Conservation (phyloP, 2,329 filamentous ascomycete species). For the Colletotrichum noveboracense region DNA sequence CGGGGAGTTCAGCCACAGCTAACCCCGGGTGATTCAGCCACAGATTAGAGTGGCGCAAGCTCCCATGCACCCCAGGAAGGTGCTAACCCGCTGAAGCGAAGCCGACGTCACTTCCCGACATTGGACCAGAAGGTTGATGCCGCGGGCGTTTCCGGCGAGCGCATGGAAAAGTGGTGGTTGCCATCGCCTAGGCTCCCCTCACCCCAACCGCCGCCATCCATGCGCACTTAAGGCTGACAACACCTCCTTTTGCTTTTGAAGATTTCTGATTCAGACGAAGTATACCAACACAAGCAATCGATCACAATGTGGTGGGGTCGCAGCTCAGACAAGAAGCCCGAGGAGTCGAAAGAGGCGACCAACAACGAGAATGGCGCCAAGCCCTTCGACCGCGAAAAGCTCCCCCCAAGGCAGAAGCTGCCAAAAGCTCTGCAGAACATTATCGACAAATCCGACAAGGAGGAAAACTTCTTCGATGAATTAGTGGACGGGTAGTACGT, state of each 20-base stretch:
- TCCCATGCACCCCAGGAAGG: not conserved
- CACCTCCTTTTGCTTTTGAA: not conserved
- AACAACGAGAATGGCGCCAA: conserved; percentile 25
- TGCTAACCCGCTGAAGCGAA: not conserved
- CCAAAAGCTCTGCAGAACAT: conserved; percentile 62
- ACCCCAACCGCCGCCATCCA: not conserved
- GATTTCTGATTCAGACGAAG: conserved; percentile 7
- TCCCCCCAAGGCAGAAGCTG: conserved; percentile 56
- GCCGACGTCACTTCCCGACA: conserved; percentile 14
- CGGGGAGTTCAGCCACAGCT: conserved; percentile 3
- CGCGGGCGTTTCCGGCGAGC: conserved; percentile 19
- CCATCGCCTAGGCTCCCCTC: not conserved
- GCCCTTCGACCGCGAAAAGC: conserved; percentile 49
- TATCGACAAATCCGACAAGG: conserved; percentile 60
- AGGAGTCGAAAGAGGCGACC: conserved; percentile 29
- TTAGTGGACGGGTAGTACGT: conserved; percentile 81
- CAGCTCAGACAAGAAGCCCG: conserved; percentile 35
- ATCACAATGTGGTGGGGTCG: conserved; percentile 40
- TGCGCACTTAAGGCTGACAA: conserved; percentile 7
- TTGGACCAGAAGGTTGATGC: conserved; percentile 2
- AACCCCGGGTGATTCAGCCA: not conserved
- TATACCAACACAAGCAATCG: not conserved
- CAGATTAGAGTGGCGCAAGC: conserved; percentile 2
- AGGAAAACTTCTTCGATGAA: conserved; percentile 79
- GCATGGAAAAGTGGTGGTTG: not conserved